Percentiles rank a stretch among this genome's conserved stretches.
phyloP scores from a whole-genome alignment of 176 grass and related monocot genomes.

The Phoenix dactylifera region DNA sequence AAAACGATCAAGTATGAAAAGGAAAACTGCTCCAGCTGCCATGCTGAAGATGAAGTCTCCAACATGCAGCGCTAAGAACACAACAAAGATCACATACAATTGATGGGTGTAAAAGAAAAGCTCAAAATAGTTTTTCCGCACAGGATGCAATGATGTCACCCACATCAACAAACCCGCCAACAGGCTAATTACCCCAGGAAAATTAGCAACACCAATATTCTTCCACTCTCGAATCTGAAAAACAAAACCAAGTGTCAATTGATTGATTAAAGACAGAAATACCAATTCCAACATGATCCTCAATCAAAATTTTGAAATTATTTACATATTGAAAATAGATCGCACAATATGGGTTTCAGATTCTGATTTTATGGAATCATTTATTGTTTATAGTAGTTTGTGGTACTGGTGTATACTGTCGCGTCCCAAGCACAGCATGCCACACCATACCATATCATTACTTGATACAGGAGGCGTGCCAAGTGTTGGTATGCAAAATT shows the following conservation, averaged over 20 bases:
- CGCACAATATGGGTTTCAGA: too few species aligned
- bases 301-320: too few species aligned
- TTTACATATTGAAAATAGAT: too few species aligned
- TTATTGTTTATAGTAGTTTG: too few species aligned
- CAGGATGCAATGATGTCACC: conserved; percentile 73
- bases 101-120: conserved; percentile 99
- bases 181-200: conserved; percentile 93
- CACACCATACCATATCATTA: too few species aligned
- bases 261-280: too few species aligned
- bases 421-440: too few species aligned
- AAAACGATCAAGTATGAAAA: conserved; percentile 88
- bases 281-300: too few species aligned
- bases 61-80: conserved; percentile 79
- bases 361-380: too few species aligned
- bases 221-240: conserved; percentile 61
- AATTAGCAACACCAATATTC: conserved; percentile 63
- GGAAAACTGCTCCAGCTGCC: conserved; percentile 58
- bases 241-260: background rate
- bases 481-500: too few species aligned
- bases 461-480: too few species aligned
- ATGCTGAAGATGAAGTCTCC: conserved; percentile 82
- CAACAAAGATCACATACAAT: conserved; percentile 79
- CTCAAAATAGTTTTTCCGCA: conserved; percentile 89
- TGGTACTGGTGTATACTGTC: too few species aligned
- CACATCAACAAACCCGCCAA: conserved; percentile 88